These are phyloP conservation scores for Pecoramyces ruminantium DNA, from an alignment of 192 early-diverging fungal species.

Conservation along the genomic window DNA sequence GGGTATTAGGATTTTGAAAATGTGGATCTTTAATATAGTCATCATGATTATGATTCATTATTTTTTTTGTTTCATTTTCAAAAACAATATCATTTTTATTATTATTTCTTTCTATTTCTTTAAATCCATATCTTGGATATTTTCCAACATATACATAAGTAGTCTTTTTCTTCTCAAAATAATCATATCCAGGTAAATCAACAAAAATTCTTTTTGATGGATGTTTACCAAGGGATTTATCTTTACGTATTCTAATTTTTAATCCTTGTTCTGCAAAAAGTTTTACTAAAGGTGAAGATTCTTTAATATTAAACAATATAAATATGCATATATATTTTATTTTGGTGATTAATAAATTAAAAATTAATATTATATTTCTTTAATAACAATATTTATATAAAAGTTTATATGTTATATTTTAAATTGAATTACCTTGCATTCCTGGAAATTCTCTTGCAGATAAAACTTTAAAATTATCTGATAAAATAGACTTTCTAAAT, in stretches of 20 bases:
- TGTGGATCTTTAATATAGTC: not conserved
- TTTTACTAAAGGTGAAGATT: not conserved
- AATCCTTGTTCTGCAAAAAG: constrained; percentile 88
- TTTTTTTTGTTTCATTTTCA: not conserved
- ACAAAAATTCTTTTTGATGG: not conserved
- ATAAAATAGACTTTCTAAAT: not conserved
- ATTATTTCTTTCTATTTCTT: not conserved
- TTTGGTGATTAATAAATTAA: too few relatives aligned
- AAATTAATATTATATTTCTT: too few relatives aligned
- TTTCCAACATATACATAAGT: not conserved
- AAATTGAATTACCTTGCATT: not conserved
- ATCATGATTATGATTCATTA: not conserved
- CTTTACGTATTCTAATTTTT: constrained; percentile 86
- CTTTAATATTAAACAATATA: not conserved
- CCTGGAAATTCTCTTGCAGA: not conserved
- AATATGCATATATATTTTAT: too few relatives aligned
- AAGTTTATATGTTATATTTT: too few relatives aligned
- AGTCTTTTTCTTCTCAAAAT: not conserved
- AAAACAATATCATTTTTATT: not conserved
- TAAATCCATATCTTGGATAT: not conserved
- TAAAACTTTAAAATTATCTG: not conserved
- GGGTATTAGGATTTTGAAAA: not conserved
- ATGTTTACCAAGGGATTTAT: constrained; percentile 16
- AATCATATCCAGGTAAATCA: not conserved
- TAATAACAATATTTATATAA: too few relatives aligned